Conservation (phyloP, 148 eudicot species). For the Spergularia bocconei region DNA sequence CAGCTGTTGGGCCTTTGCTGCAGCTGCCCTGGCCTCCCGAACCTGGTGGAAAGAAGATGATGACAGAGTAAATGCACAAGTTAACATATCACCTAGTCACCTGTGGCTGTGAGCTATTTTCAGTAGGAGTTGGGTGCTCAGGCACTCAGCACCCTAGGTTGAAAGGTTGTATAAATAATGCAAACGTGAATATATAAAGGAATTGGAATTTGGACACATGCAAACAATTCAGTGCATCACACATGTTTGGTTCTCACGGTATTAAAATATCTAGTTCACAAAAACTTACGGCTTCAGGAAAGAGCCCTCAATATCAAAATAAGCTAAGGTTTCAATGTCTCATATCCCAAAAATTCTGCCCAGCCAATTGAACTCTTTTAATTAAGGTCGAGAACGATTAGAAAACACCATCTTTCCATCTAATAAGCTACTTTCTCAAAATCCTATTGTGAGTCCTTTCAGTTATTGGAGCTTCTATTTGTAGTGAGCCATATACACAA, state of each 20-base stretch:
- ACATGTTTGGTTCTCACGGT: background rate
- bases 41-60: constrained; percentile 46
- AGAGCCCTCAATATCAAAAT: background rate
- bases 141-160: background rate
- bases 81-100: background rate
- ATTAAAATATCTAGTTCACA: background rate
- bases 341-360: background rate
- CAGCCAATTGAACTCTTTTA: background rate
- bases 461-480: background rate
- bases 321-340: background rate
- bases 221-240: background rate
- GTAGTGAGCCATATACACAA: background rate
- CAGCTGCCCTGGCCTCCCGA: constrained; percentile 70
- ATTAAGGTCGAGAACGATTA: background rate
- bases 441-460: background rate
- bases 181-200: background rate
- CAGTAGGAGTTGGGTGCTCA: background rate
- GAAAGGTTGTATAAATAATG: background rate
- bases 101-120: background rate
- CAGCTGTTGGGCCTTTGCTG: constrained; percentile 86
- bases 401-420: background rate
- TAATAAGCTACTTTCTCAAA: background rate
- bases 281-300: background rate
- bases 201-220: background rate
- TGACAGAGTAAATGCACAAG: constrained; percentile 1